Percentiles rank a stretch among this genome's conserved stretches.
These are phyloP conservation scores for Fraxinus sp. DNA, from an alignment of 305 asterid species.

Conservation along the genomic window DNA sequence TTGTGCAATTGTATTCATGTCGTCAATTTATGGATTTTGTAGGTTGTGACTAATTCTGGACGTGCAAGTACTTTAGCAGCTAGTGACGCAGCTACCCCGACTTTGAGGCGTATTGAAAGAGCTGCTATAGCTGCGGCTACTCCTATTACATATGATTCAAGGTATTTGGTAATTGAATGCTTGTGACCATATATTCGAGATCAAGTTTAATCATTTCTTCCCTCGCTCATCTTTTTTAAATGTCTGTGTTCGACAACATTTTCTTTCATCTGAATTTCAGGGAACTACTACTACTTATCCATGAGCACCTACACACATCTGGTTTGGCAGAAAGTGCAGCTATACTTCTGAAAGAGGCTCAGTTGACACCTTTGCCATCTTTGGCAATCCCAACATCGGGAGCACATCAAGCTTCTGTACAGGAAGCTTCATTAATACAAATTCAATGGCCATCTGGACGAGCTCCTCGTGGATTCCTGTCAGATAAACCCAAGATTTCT, in stretches of 20 bases:
- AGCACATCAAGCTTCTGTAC: conserved; percentile 66
- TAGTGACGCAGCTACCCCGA: conserved; percentile 95
- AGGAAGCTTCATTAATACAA: conserved; percentile 62
- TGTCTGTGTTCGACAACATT: conserved; percentile 12
- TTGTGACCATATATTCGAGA: conserved; percentile 3
- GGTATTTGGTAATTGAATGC: conserved; percentile 43
- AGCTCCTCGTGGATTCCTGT: conserved; percentile 63
- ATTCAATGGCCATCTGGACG: conserved; percentile 95
- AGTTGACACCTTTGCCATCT: conserved; percentile 84
- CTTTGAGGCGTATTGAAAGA: conserved; percentile 96
- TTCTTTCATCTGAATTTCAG: conserved; percentile 39
- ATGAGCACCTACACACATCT: conserved; percentile 95
- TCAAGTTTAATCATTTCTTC: conserved; percentile 9
- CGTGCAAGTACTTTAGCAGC: conserved; percentile 98
- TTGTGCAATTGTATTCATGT: neutral
- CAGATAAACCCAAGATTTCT: conserved; percentile 51
- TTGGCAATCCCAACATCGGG: conserved; percentile 85
- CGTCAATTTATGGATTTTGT: conserved; percentile 19
- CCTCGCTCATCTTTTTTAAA: conserved; percentile 5
- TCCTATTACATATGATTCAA: conserved; percentile 91
- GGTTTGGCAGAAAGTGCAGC: conserved; percentile 76
- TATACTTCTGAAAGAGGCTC: conserved; percentile 83
- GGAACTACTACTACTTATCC: conserved; percentile 89
- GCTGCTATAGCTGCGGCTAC: conserved; percentile 99
- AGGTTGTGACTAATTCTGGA: conserved; percentile 98